Evolutionary conservation across 306 rosid species (phyloP).

Genomic region (Dryas octopetala): DNA sequence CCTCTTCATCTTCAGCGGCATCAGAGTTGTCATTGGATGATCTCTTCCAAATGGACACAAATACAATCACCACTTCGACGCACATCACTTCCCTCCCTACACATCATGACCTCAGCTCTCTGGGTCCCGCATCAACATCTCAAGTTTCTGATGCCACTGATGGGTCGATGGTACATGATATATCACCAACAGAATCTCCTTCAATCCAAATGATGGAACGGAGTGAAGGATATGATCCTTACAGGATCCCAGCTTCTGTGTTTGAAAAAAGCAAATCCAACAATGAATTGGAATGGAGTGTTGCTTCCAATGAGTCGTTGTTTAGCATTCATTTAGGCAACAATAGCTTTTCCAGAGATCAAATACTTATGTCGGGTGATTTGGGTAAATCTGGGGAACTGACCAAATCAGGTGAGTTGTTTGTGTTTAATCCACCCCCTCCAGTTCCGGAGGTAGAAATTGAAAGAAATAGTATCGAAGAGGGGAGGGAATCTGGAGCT

Average conservation of each 20-base stretch:
- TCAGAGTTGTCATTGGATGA: constrained; percentile 32
- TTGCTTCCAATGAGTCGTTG: constrained; percentile 76
- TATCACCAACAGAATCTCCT: constrained; percentile 48
- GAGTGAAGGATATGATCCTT: constrained; percentile 46
- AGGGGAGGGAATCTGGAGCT: constrained; percentile 20
- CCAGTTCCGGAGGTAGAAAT: constrained; percentile 26
- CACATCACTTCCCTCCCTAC: constrained; percentile 6
- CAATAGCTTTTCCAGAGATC: constrained; percentile 55
- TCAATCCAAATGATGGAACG: constrained; percentile 72
- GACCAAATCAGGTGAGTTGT: constrained; percentile 43
- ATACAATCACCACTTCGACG: constrained; percentile 3
- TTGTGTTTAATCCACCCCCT: constrained; percentile 26
- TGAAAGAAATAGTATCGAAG: constrained; percentile 18
- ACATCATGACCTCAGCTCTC: constrained; percentile 11
- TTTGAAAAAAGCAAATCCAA: constrained; percentile 41
- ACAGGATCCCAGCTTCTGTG: constrained; percentile 65
- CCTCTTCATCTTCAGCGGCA: constrained; percentile 33
- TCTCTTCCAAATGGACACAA: constrained; percentile 28
- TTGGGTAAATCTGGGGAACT: constrained; percentile 32
- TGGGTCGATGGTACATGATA: constrained; percentile 17
- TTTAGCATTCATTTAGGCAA: constrained; percentile 78
- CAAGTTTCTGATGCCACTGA: constrained; percentile 20
- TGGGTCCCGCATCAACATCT: constrained; percentile 29
- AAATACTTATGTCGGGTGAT: constrained; percentile 29
- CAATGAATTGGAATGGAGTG: constrained; percentile 70